These are phyloP conservation scores for Vitis vinifera DNA, from an alignment of 164 flowering plant species.

Conservation along the genomic window DNA sequence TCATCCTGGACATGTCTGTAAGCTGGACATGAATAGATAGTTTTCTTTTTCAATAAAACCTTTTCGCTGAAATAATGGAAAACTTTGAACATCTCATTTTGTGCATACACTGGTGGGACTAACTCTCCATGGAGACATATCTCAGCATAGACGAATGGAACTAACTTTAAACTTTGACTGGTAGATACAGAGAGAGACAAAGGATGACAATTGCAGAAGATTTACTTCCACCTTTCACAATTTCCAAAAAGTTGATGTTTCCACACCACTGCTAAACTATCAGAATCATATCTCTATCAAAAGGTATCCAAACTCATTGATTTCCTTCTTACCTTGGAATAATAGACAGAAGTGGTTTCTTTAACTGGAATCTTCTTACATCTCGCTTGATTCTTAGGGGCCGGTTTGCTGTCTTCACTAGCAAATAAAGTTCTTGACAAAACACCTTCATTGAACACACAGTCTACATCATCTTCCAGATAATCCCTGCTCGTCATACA, in stretches of 20 bases:
- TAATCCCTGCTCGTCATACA: background rate
- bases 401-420: background rate
- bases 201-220: background rate
- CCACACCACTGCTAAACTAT: background rate
- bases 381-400: background rate
- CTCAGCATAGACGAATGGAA: too few relatives aligned
- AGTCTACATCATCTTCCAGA: background rate
- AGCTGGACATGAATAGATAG: too few relatives aligned
- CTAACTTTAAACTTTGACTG: too few relatives aligned
- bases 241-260: background rate
- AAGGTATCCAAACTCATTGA: background rate
- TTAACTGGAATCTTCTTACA: slow-evolving; percentile 8
- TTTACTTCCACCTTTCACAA: background rate
- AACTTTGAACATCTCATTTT: too few relatives aligned
- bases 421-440: background rate
- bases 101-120: too few relatives aligned
- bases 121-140: too few relatives aligned
- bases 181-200: background rate
- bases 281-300: background rate
- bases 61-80: too few relatives aligned
- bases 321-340: background rate
- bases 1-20: too few relatives aligned
- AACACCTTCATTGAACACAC: background rate
- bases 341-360: slow-evolving; percentile 9
- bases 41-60: too few relatives aligned